phyloP scores from a whole-genome alignment of 768 basidiomycete species.

The Lactarius tabidus region DNA sequence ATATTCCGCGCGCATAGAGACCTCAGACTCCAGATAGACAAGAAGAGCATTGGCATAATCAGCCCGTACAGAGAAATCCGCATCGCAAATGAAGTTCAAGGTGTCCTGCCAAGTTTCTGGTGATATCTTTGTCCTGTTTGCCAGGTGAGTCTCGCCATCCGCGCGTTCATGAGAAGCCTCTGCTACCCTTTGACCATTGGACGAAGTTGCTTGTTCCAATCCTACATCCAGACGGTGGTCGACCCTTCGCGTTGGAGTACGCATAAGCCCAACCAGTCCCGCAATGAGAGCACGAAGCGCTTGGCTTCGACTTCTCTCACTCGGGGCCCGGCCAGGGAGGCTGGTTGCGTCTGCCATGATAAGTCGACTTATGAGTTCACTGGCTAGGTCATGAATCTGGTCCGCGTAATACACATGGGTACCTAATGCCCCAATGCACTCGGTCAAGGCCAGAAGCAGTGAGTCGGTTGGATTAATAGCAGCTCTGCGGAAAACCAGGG shows the following conservation, averaged over 20 bases:
- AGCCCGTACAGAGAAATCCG: slow-evolving; percentile 68
- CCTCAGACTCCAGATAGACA: slow-evolving; percentile 73
- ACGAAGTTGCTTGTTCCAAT: slow-evolving; percentile 19
- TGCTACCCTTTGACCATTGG: slow-evolving; percentile 1
- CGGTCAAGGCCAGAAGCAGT: slow-evolving; percentile 63
- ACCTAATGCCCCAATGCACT: slow-evolving; percentile 79
- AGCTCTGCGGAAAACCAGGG: slow-evolving; percentile 67
- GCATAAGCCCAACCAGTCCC: slow-evolving; percentile 65
- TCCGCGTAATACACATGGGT: slow-evolving; percentile 94
- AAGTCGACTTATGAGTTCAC: slow-evolving; percentile 75
- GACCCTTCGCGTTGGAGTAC: slow-evolving; percentile 41
- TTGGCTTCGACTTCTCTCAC: slow-evolving; percentile 48
- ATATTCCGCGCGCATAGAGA: slow-evolving; percentile 56
- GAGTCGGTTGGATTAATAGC: slow-evolving; percentile 57
- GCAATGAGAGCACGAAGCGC: slow-evolving; percentile 69
- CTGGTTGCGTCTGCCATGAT: slow-evolving; percentile 66
- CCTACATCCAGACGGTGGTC: slow-evolving; percentile 5
- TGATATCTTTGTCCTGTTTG: slow-evolving; percentile 63
- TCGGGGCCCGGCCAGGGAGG: slow-evolving; percentile 37
- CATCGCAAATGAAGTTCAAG: slow-evolving; percentile 76
- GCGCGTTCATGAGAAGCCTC: slow-evolving; percentile 16
- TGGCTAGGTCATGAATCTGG: slow-evolving; percentile 89
- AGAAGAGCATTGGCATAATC: slow-evolving; percentile 74
- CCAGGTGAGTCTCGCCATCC: slow-evolving; percentile 35
- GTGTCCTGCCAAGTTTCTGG: slow-evolving; percentile 93